Evolutionary conservation across 148 eudicot genomes (phyloP).

Genomic region (Diospyros kaki): DNA sequence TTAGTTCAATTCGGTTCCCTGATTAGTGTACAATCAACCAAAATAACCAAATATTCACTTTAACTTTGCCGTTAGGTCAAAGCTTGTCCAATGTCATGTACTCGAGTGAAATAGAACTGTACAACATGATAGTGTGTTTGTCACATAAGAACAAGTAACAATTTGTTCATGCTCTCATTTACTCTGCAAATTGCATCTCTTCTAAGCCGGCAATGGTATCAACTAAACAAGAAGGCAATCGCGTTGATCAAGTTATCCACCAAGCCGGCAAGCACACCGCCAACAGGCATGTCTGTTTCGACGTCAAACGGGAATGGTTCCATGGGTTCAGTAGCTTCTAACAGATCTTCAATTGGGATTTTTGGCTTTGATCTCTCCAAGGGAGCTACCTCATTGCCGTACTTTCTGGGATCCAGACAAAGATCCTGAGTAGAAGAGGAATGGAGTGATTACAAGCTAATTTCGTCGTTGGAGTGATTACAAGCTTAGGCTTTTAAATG

Average conservation of each 20-base stretch:
- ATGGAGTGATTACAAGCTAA: not conserved
- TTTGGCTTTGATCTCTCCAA: conserved; percentile 47
- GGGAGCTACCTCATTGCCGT: conserved; percentile 29
- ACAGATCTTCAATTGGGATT: conserved; percentile 27
- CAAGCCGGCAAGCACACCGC: conserved; percentile 34
- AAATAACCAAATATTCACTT: too few species aligned
- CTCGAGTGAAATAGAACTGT: too few species aligned
- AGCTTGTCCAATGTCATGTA: too few species aligned
- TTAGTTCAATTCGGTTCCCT: too few species aligned
- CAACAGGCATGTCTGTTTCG: conserved; percentile 59
- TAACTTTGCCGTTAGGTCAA: too few species aligned
- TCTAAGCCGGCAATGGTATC: conserved; percentile 11
- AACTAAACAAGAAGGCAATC: conserved; percentile 16
- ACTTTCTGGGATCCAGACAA: conserved; percentile 37
- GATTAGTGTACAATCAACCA: too few species aligned
- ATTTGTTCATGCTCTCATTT: too few species aligned
- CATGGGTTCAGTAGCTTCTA: conserved; percentile 52
- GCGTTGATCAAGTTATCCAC: conserved; percentile 23
- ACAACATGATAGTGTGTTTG: too few species aligned
- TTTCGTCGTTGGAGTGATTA: not conserved
- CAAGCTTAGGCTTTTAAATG: not conserved
- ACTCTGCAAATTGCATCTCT: not conserved
- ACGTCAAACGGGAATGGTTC: conserved; percentile 50
- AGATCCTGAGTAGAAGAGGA: conserved; percentile 34
- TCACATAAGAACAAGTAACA: too few species aligned